These are phyloP conservation scores for Huntiella savannae DNA, from an alignment of 2,329 filamentous ascomycete species.

Conservation along the genomic window DNA sequence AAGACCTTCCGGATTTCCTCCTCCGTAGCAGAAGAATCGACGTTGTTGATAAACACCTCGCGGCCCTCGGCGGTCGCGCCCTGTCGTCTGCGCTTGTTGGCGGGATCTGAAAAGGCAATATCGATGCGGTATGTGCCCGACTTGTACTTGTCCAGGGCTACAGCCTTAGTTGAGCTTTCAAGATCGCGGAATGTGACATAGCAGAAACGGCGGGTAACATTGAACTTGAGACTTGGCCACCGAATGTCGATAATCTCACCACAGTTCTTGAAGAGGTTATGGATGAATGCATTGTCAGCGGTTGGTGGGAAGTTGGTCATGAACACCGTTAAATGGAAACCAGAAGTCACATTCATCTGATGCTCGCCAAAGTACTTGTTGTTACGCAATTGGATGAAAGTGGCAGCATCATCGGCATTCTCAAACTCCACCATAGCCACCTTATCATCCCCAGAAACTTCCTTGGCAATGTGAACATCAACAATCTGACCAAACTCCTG, in stretches of 20 bases:
- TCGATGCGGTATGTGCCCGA: conserved; percentile 51
- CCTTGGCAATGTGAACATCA: conserved; percentile 48
- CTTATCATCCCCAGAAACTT: conserved; percentile 42
- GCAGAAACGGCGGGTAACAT: conserved; percentile 79
- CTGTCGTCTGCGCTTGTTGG: conserved; percentile 55
- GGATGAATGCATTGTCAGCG: conserved; percentile 52
- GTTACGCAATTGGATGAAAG: conserved; percentile 67
- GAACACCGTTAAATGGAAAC: conserved; percentile 64
- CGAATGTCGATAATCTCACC: conserved; percentile 73
- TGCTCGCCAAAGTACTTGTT: conserved; percentile 59
- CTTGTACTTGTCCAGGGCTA: conserved; percentile 46
- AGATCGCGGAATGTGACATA: conserved; percentile 73
- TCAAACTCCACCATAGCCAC: conserved; percentile 68
- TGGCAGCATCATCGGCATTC: conserved; percentile 57
- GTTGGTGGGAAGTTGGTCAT: conserved; percentile 75
- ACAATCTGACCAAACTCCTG: conserved; percentile 75
- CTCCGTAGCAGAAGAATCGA: conserved; percentile 44
- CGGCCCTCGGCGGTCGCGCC: conserved; percentile 73
- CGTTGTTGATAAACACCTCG: conserved; percentile 60
- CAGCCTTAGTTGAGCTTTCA: conserved; percentile 51
- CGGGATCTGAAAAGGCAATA: conserved; percentile 71
- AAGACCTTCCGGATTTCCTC: conserved; percentile 54
- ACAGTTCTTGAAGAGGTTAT: conserved; percentile 49
- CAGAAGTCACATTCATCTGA: conserved; percentile 55
- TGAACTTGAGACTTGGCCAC: conserved; percentile 79